phyloP scores from a whole-genome alignment of 2,329 filamentous ascomycete species.

The Cercospora berteroae region DNA sequence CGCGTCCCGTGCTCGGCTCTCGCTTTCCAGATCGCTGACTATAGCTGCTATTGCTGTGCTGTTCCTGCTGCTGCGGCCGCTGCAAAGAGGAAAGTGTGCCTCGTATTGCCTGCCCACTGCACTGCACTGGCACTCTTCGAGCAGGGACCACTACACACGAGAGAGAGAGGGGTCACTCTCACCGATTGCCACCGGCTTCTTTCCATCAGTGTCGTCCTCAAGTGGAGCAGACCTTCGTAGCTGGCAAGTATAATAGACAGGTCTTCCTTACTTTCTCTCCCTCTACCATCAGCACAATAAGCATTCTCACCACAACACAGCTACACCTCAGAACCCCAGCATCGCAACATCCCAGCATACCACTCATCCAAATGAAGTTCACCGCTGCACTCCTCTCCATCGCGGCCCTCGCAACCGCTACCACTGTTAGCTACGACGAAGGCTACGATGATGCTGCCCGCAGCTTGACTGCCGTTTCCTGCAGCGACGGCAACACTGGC shows the following conservation, averaged over 20 bases:
- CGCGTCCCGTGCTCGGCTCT: not conserved
- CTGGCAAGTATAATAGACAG: not conserved
- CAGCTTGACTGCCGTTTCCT: slow-evolving; percentile 58
- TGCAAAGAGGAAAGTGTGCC: slow-evolving; percentile 1
- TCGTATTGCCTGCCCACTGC: not conserved
- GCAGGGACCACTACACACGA: not conserved
- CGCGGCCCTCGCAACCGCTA: slow-evolving; percentile 20
- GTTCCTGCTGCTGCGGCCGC: not conserved
- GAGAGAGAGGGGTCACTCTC: not conserved
- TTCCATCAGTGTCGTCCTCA: not conserved
- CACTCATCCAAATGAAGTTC: slow-evolving; percentile 25
- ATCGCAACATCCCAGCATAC: not conserved
- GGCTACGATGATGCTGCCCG: slow-evolving; percentile 64
- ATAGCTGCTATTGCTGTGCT: not conserved
- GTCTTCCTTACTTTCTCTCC: not conserved
- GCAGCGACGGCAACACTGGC: slow-evolving; percentile 67
- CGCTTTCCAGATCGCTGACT: not conserved
- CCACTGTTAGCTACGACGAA: slow-evolving; percentile 46
- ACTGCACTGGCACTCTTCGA: not conserved
- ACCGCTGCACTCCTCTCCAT: slow-evolving; percentile 39
- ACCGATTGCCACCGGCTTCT: not conserved
- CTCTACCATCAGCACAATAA: not conserved
- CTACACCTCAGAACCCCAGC: not conserved
- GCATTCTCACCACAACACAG: not conserved
- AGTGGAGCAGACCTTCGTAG: not conserved